Evolutionary conservation across 441 rosid species (phyloP).

Genomic region (Dalechampia spathulata): DNA sequence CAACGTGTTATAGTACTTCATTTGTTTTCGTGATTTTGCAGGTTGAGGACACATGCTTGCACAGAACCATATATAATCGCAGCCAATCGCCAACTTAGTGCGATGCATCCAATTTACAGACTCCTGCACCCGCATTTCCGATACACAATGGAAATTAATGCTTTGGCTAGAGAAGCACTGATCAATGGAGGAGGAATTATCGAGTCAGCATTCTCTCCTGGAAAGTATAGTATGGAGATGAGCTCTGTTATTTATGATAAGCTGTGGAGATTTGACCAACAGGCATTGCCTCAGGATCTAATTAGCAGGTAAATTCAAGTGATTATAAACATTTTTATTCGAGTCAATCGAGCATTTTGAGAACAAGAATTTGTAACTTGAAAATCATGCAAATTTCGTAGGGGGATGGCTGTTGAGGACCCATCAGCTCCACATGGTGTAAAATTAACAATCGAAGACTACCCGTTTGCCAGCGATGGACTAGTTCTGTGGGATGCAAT

Average conservation of each 20-base stretch:
- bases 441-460: conserved; percentile 46
- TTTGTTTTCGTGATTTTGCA: conserved; percentile 7
- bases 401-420: conserved; percentile 61
- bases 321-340: too few species aligned
- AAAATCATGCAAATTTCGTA: neutral
- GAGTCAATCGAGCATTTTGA: too few species aligned
- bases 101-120: conserved; percentile 60
- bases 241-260: conserved; percentile 47
- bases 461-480: conserved; percentile 62
- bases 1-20: neutral
- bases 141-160: conserved; percentile 77
- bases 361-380: too few species aligned
- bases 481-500: conserved; percentile 48
- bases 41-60: conserved; percentile 67
- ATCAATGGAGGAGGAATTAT: conserved; percentile 56
- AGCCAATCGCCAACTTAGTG: conserved; percentile 59
- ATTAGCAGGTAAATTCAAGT: conserved; percentile 40
- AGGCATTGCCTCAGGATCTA: conserved; percentile 51
- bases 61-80: conserved; percentile 72
- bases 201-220: conserved; percentile 44
- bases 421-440: conserved; percentile 39
- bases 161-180: conserved; percentile 47
- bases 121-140: conserved; percentile 65
- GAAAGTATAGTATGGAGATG: conserved; percentile 41
- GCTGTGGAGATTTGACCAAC: conserved; percentile 58